Conservation (phyloP, 176 grass and related monocot genomes). For the Hordeum vulgare region MorexV3_pseudomolecules_assembly NC_058518.1:487271813-487272312, state of each 20-base stretch:
- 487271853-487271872: conserved; percentile 37
- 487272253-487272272: neutral
- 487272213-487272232: conserved; percentile 76
- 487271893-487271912: conserved; percentile 50
- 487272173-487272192: conserved; percentile 99
- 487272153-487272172: conserved; percentile 88
- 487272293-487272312: neutral
- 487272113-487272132: conserved; percentile 78
- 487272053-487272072: neutral
- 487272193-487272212: conserved; percentile 98
- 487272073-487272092: conserved; percentile 15
- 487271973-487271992: conserved; percentile 65
- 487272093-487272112: conserved; percentile 41
- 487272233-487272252: neutral
- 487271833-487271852: conserved; percentile 29
- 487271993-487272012: conserved; percentile 27
- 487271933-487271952: neutral
- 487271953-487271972: conserved; percentile 20
- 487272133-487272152: conserved; percentile 80
- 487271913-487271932: neutral
- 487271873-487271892: conserved; percentile 31
- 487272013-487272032: neutral
- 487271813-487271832: conserved; percentile 18
- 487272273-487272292: neutral
- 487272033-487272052: too few relatives aligned